Conservation (phyloP, 495 filamentous ascomycete genomes). For the Trichoderma orchidacearum region DNA sequence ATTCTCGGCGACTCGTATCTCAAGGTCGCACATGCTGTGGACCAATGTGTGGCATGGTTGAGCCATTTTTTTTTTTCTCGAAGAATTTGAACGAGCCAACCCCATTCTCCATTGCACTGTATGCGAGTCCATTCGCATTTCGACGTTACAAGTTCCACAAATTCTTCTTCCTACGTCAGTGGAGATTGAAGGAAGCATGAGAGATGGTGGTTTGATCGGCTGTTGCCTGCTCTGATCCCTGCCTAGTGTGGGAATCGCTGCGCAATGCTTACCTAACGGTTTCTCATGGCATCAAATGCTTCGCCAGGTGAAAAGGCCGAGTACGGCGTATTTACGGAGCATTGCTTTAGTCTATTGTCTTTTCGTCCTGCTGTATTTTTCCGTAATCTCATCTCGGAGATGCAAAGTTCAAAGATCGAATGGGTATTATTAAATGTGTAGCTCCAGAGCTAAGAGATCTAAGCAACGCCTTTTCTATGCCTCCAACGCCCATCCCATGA, state of each 20-base stretch:
- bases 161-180: neutral
- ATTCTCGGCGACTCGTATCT: neutral
- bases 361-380: no score
- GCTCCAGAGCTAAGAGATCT: no score
- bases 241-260: neutral
- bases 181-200: neutral
- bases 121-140: no score
- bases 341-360: no score
- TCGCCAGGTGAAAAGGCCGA: no score
- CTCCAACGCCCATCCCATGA: no score
- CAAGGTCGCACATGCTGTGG: neutral
- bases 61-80: neutral
- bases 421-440: no score
- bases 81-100: neutral
- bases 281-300: no score
- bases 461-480: no score
- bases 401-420: no score
- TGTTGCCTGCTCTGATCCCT: neutral
- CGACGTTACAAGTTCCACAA: neutral
- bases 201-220: neutral
- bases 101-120: neutral
- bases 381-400: no score
- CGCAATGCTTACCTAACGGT: neutral
- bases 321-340: no score
- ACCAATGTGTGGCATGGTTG: neutral